Evolutionary conservation across 192 early-diverging fungal genomes (phyloP), one percentile per base, ranked within the genome.

Genomic region (Rhizophagus sp.): DNA sequence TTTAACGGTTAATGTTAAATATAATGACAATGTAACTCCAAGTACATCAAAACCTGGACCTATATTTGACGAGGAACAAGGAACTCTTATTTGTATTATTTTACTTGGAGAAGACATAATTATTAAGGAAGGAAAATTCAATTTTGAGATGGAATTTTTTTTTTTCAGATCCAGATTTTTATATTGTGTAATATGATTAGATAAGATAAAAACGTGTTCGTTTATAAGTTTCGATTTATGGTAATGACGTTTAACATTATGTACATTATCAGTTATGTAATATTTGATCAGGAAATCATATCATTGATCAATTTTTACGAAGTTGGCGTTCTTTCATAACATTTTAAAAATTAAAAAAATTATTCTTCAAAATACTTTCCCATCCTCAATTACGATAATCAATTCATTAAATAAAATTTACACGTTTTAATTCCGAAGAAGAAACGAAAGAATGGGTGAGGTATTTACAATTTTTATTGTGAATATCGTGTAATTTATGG

Each of bases 31-130:
- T 36, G 95, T 93, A 5, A 96, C 89, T 30, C 98, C 98, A 52
- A 99, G 89, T 27, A 94, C 93, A 83, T 99, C 98, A 83, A 97
- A 99, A 50, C 98, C 98, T 22, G 97, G 97, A 19, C 98, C 98
- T 67, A 99, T 92, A 85, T 99, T 99, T 73, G 98, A 93, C n/a
- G 98, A 94, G 12, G 97, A 97, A 34, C 93, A 93, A 9, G 98
- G 97, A n/a, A 97, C 95, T 27, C 83, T 87, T 84, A 99, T 96
- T 70, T 85, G 7, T 41, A 41, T 81, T 76, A 89, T 87, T 78
- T 86, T 87, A 67, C 81, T 84, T 62, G 57, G n/a, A 57, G 39
- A 8, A n/a, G 6, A 30, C 76, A 78, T 78, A 22, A 47, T n/a
- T 33, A 15, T 50, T 52, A 57, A 52, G 61, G 13, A 27, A 69